These are phyloP conservation scores for Salix arbutifolia DNA, from an alignment of 345 rosid species.

Conservation along the genomic window DNA sequence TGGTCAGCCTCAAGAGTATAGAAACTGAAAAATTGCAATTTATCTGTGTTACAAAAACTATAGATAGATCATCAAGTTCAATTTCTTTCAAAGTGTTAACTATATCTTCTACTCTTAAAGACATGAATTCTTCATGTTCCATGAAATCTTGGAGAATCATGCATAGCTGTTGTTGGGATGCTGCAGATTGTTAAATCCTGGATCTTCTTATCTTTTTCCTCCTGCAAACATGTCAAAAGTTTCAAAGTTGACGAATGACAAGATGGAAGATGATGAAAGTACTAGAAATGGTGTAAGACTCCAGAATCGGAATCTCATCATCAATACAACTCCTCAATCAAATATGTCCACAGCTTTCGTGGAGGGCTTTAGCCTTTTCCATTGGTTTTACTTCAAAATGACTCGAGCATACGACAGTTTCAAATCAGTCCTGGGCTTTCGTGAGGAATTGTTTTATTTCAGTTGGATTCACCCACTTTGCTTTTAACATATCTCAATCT, in stretches of 20 bases:
- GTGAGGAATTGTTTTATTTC: too few relatives aligned
- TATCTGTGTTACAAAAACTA: slow-evolving; percentile 4
- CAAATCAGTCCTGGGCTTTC: background rate
- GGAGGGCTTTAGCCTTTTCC: background rate
- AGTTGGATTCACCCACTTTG: background rate
- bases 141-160: slow-evolving; percentile 31
- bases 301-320: background rate
- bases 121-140: slow-evolving; percentile 35
- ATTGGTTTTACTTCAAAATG: background rate
- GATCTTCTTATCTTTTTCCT: slow-evolving; percentile 38
- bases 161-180: slow-evolving; percentile 24
- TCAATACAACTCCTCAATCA: background rate
- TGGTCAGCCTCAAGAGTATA: background rate
- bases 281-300: background rate
- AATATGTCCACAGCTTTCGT: background rate
- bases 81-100: slow-evolving; percentile 33
- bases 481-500: background rate
- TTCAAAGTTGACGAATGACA: background rate
- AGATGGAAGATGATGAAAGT: background rate
- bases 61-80: slow-evolving; percentile 18
- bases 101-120: slow-evolving; percentile 34
- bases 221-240: slow-evolving; percentile 18
- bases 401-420: background rate
- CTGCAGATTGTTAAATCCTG: slow-evolving; percentile 30
- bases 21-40: background rate